Evolutionary conservation across 2,329 filamentous ascomycete species (phyloP).

Genomic region (Xylaria multiplex): DNA sequence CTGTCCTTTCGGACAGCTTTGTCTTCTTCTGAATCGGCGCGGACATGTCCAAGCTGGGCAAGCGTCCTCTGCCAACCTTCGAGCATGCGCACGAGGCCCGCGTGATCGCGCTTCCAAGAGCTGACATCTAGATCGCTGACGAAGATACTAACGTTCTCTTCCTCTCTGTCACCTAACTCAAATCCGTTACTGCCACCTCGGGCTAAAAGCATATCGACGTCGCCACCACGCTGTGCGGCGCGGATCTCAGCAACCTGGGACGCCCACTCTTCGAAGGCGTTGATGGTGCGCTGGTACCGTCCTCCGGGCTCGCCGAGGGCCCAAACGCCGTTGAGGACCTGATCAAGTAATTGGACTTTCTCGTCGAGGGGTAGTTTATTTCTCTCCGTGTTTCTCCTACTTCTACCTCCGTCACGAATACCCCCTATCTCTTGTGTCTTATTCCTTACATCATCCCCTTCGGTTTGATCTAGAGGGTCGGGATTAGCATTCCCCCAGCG

Average conservation of each 20-base stretch:
- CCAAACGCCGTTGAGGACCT: slow-evolving; percentile 67
- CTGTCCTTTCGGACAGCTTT: neutral
- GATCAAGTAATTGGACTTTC: slow-evolving; percentile 67
- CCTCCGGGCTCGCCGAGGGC: slow-evolving; percentile 65
- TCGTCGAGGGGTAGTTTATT: slow-evolving; percentile 57
- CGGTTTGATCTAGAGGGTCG: slow-evolving; percentile 42
- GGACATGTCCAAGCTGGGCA: slow-evolving; percentile 52
- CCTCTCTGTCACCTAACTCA: slow-evolving; percentile 49
- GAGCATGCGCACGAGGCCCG: slow-evolving; percentile 62
- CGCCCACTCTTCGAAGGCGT: slow-evolving; percentile 70
- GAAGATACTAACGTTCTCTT: slow-evolving; percentile 57
- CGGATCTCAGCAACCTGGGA: slow-evolving; percentile 59
- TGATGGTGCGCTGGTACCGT: slow-evolving; percentile 64
- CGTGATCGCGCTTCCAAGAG: slow-evolving; percentile 68
- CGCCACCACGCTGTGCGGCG: slow-evolving; percentile 53
- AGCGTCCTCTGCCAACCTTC: slow-evolving; percentile 64
- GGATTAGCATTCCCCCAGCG: slow-evolving; percentile 55
- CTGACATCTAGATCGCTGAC: slow-evolving; percentile 63
- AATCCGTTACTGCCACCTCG: slow-evolving; percentile 50
- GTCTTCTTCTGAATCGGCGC: slow-evolving; percentile 24
- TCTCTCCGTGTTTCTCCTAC: slow-evolving; percentile 18
- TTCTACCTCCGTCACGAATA: neutral
- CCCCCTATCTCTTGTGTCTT: neutral
- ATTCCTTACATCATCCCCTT: neutral
- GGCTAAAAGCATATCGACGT: slow-evolving; percentile 50